Conservation (phyloP, 441 rosid genomes). For the Euphorbia celastroides region DNA sequence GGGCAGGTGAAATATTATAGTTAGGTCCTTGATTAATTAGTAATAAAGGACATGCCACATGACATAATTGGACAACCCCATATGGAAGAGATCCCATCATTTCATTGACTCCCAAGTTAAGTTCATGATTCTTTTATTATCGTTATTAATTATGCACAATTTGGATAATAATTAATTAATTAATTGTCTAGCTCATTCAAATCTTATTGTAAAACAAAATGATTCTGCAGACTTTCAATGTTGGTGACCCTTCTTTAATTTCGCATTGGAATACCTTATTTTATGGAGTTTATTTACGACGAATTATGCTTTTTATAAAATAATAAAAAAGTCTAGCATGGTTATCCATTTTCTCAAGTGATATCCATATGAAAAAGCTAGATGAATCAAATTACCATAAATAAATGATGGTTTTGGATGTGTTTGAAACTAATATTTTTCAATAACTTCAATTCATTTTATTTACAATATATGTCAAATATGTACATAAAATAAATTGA, state of each 20-base stretch:
- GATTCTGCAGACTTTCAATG: not conserved
- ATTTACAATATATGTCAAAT: too few relatives aligned
- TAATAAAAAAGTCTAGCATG: too few relatives aligned
- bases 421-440: too few relatives aligned
- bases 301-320: too few relatives aligned
- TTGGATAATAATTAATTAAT: slow-evolving; percentile 19
- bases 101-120: slow-evolving; percentile 21
- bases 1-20: not conserved
- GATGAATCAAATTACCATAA: too few relatives aligned
- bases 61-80: slow-evolving; percentile 35
- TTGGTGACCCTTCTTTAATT: not conserved
- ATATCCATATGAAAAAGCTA: too few relatives aligned
- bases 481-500: too few relatives aligned
- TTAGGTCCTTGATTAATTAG: slow-evolving; percentile 3
- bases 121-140: slow-evolving; percentile 10
- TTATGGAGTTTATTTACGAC: too few relatives aligned
- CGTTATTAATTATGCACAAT: too few relatives aligned
- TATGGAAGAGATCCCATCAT: slow-evolving; percentile 37
- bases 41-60: slow-evolving; percentile 37
- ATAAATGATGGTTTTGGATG: too few relatives aligned
- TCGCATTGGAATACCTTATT: not conserved
- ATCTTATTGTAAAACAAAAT: not conserved
- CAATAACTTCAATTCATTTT: too few relatives aligned
- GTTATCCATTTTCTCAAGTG: too few relatives aligned
- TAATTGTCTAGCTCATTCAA: not conserved